A percentile compares a stretch with the other conserved stretches of the same genome.
These are phyloP conservation scores for Geotrichum citri-aurantii DNA, from an alignment of 1,139 yeast genomes.

Conservation along the genomic window DNA sequence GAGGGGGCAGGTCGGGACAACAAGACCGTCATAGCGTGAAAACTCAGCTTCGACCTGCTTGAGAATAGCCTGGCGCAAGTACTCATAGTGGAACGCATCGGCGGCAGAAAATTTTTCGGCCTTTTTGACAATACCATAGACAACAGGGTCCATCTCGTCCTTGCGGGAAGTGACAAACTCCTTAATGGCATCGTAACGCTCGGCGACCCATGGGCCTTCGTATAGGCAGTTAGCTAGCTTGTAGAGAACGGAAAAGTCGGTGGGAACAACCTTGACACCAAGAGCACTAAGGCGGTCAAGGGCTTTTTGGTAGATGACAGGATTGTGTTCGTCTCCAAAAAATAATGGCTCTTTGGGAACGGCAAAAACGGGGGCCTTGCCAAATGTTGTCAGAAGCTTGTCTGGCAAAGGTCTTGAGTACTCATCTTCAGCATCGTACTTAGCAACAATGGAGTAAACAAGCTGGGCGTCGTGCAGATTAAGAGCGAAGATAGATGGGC, in stretches of 20 bases:
- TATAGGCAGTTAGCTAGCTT: conserved; percentile 84
- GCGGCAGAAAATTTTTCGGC: conserved; percentile 78
- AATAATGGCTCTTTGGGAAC: conserved; percentile 69
- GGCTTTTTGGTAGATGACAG: conserved; percentile 58
- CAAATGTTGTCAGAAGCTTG: conserved; percentile 56
- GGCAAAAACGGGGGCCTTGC: conserved; percentile 59
- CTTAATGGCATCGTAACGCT: conserved; percentile 77
- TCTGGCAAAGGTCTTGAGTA: conserved; percentile 71
- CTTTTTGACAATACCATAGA: conserved; percentile 63
- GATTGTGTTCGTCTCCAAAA: conserved; percentile 77
- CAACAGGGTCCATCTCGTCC: conserved; percentile 73
- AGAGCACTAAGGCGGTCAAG: conserved; percentile 48
- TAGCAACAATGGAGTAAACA: conserved; percentile 62
- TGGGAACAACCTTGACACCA: conserved; percentile 54
- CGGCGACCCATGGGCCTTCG: conserved; percentile 99
- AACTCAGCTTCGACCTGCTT: conserved; percentile 56
- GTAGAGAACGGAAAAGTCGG: conserved; percentile 68
- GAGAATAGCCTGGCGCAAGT: conserved; percentile 69
- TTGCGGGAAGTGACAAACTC: conserved; percentile 70
- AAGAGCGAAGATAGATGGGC: conserved; percentile 78
- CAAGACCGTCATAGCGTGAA: conserved; percentile 59
- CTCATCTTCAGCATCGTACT: conserved; percentile 71
- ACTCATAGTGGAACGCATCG: conserved; percentile 76
- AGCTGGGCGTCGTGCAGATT: conserved; percentile 78
- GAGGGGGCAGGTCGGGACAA: conserved; percentile 91